phyloP scores from a whole-genome alignment of 2,329 filamentous ascomycete genomes.

The Ophiocordyceps polyrhachis-furcata region DNA sequence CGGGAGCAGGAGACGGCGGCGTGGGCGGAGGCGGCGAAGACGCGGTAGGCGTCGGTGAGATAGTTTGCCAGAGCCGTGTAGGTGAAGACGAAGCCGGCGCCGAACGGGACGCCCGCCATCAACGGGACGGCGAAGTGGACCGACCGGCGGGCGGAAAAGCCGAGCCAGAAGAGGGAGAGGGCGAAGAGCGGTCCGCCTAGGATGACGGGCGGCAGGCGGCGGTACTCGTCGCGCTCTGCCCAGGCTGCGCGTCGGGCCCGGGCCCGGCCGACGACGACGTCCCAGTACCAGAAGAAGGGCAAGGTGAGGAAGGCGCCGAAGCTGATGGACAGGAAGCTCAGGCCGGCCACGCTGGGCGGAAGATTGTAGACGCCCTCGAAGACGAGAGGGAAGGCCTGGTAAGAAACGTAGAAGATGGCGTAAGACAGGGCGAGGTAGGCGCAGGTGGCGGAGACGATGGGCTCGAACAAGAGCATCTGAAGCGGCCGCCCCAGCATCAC shows the following conservation, averaged over 20 bases:
- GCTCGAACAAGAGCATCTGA: conserved; percentile 53
- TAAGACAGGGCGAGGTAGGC: conserved; percentile 55
- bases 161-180: conserved; percentile 40
- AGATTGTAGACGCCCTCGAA: conserved; percentile 46
- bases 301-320: conserved; percentile 40
- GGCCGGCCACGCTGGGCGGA: conserved; percentile 42
- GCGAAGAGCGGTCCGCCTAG: conserved; percentile 47
- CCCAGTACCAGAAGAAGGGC: conserved; percentile 46
- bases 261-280: conserved; percentile 35
- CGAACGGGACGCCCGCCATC: conserved; percentile 41
- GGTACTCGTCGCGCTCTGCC: conserved; percentile 44
- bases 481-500: conserved; percentile 55
- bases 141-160: conserved; percentile 31
- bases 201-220: conserved; percentile 52
- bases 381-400: conserved; percentile 56
- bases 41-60: conserved; percentile 47
- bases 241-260: conserved; percentile 31
- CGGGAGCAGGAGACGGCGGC: conserved; percentile 76
- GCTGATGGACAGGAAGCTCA: conserved; percentile 52
- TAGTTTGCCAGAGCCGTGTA: conserved; percentile 49
- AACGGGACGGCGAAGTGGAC: conserved; percentile 37
- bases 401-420: conserved; percentile 50
- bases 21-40: conserved; percentile 54
- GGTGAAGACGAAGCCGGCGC: conserved; percentile 40
- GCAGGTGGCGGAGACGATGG: conserved; percentile 53